Evolutionary conservation across 352 stramenopile species (phyloP).

Genomic region (Phytophthora citrophthora): DNA sequence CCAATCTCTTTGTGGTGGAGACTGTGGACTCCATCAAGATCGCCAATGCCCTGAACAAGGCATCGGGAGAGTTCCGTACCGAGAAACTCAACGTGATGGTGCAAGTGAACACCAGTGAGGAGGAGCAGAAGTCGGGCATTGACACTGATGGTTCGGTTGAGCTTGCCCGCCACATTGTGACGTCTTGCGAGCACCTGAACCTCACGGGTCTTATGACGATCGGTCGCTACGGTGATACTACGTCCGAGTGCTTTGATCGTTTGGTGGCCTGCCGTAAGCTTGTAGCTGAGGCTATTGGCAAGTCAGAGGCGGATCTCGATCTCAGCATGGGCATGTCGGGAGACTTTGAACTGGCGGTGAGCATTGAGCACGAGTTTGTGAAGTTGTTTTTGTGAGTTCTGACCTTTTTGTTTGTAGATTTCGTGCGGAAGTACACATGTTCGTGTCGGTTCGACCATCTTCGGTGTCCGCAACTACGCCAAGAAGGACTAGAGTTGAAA

Average conservation of each 20-base stretch:
- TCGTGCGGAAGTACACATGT: constrained; percentile 95
- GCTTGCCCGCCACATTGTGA: constrained; percentile 88
- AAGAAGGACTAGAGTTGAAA: constrained; percentile 46
- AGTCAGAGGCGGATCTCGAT: constrained; percentile 78
- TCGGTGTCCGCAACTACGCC: constrained; percentile 94
- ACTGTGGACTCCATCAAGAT: constrained; percentile 97
- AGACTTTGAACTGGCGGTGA: constrained; percentile 96
- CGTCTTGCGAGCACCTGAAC: constrained; percentile 91
- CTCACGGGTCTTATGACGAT: constrained; percentile 99
- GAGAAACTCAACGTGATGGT: constrained; percentile 94
- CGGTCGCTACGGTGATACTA: constrained; percentile 93
- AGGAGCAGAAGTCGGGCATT: constrained; percentile 98
- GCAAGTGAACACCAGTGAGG: constrained; percentile 98
- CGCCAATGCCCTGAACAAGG: constrained; percentile 95
- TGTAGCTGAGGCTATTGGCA: constrained; percentile 72
- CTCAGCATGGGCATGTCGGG: constrained; percentile 99
- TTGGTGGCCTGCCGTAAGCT: constrained; percentile 76
- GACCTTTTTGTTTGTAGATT: constrained; percentile 71
- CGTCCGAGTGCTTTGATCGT: constrained; percentile 91
- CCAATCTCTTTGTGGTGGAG: constrained; percentile 96
- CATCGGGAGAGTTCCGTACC: constrained; percentile 67
- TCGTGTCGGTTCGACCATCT: constrained; percentile 98
- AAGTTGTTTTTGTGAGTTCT: not conserved
- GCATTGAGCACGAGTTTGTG: constrained; percentile 2
- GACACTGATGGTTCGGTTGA: constrained; percentile 76